Percentiles rank a stretch among this genome's conserved stretches.
phyloP scores from a whole-genome alignment of 768 basidiomycete genomes.

The Floccularia luteovirens region DNA sequence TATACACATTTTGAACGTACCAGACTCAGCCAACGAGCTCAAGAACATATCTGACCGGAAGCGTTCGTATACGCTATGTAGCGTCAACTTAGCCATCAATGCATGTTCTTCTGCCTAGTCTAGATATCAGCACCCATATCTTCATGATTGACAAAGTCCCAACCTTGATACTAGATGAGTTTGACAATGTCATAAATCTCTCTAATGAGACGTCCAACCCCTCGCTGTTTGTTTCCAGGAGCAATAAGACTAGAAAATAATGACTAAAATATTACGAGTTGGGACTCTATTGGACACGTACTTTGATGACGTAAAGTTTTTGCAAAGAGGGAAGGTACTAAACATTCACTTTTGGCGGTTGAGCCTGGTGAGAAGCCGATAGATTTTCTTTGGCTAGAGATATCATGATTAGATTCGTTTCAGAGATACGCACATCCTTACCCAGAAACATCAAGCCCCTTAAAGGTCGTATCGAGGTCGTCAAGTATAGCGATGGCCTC shows the following conservation, averaged over 20 bases:
- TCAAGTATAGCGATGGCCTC: constrained; percentile 52
- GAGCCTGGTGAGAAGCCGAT: constrained; percentile 24
- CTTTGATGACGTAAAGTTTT: constrained; percentile 61
- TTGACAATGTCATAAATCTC: constrained; percentile 47
- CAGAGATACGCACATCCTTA: constrained; percentile 25
- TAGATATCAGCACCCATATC: background rate
- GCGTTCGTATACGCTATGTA: constrained; percentile 70
- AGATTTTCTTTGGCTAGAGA: constrained; percentile 34
- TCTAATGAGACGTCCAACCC: constrained; percentile 48
- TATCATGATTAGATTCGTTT: background rate
- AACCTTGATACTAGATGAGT: constrained; percentile 53
- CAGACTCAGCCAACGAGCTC: constrained; percentile 85
- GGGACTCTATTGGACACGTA: constrained; percentile 24
- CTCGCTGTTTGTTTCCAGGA: constrained; percentile 48
- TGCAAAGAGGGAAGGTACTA: constrained; percentile 56
- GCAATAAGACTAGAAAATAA: constrained; percentile 48
- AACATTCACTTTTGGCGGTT: constrained; percentile 29
- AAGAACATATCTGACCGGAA: constrained; percentile 86
- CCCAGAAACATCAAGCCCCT: constrained; percentile 37
- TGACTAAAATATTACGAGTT: constrained; percentile 1
- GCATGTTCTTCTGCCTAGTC: constrained; percentile 66
- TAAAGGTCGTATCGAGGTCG: constrained; percentile 50
- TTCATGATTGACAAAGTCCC: constrained; percentile 3
- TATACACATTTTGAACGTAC: constrained; percentile 36
- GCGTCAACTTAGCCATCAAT: constrained; percentile 68